Evolutionary conservation across 164 flowering plant genomes (phyloP), one percentile per base, ranked within the genome.

Genomic region (Paratinospora sagittata): DNA sequence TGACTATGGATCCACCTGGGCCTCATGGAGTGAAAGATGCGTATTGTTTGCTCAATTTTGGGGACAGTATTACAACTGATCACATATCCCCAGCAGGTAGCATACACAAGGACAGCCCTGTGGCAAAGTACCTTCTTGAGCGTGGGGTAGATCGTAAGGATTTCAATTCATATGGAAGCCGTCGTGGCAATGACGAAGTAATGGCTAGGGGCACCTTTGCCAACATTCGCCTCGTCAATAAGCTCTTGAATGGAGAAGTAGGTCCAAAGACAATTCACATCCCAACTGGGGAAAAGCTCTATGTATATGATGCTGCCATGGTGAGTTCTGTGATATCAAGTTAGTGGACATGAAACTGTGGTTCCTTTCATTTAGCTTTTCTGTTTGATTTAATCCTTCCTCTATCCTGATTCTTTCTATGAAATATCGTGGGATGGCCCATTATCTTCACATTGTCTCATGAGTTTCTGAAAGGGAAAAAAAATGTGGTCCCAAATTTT

Each of bases 181-280:
- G 93, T 0, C 88, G 96, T 73, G 93, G 96, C 27, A 90, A 90
- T 83, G 96, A 90, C 81, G 92, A 90, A 80, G 76, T 87, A 14
- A 90, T 90, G 96, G 96, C 91, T 19, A 76, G 96, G 52, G 96
- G 96, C 65, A 90, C 93, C 67, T 88, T 90, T 81, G 96, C 96
- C 14, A 90, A 90, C 69, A 90, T 90, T 52, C 96, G 93, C 36
- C 72, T 90, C 63, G 93, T 88, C 70, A 90, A 87, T 84, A 90
- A 90, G 77, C 87, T 88, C 49, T 84, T 90, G 83, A 87, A 85
- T 71, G 96, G 96, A 39, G 93, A 90, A 82, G 96, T 87, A 17
- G 93, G 91, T 37, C 88, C 93, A 14, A 87, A 87, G 76, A 90
- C 96, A 13, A 14, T 90, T 63, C 96, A 90, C 70, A 77, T 90